phyloP scores from a whole-genome alignment of 106 monocot species.

The Alisma plantagoaquatica region DNA sequence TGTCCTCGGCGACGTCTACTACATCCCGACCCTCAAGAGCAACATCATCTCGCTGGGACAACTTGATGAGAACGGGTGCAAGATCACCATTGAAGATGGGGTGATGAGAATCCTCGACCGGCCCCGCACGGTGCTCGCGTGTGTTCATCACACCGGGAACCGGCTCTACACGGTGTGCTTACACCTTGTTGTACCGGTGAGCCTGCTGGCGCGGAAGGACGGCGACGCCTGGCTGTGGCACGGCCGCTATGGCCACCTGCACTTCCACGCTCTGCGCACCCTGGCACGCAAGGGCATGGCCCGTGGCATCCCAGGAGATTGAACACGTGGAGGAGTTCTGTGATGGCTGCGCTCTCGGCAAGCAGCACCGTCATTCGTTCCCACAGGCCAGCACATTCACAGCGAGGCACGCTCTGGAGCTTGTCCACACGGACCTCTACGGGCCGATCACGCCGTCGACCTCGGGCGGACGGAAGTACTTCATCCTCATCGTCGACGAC shows the following conservation, averaged over 20 bases:
- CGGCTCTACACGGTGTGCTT: neutral
- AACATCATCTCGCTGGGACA: neutral
- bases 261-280: neutral
- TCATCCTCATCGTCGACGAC: conserved; percentile 5
- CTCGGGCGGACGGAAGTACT: too few species aligned
- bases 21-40: neutral
- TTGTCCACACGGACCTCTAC: neutral
- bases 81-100: neutral
- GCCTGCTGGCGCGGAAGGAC: neutral
- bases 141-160: neutral
- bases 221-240: neutral
- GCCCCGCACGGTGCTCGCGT: neutral
- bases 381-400: too few species aligned
- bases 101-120: neutral
- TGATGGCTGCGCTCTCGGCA: too few species aligned
- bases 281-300: neutral
- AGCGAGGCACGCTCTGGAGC: neutral
- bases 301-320: neutral
- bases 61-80: neutral
- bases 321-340: neutral
- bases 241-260: neutral
- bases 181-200: neutral
- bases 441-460: conserved; percentile 1
- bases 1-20: neutral
- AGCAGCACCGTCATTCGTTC: too few species aligned